Conservation (phyloP, 192 early-diverging fungal genomes). For the Kappamyces sp. region DNA sequence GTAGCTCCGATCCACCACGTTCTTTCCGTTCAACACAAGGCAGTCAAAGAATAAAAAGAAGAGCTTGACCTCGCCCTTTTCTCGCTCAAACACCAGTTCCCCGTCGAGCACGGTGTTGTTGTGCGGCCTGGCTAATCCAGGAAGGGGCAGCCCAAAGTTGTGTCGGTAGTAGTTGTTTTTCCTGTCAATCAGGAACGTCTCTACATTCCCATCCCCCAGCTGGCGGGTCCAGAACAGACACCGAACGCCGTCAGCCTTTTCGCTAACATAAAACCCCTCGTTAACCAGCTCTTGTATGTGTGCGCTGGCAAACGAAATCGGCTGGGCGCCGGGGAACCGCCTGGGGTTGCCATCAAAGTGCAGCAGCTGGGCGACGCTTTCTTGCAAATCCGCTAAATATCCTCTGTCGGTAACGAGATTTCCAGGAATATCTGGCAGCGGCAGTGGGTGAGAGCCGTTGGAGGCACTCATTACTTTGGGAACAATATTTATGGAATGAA, state of each 20-base stretch:
- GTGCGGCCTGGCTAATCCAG: conserved; percentile 35
- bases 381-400: too few relatives aligned
- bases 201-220: conserved; percentile 17
- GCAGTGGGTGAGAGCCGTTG: too few relatives aligned
- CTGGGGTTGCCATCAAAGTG: not conserved
- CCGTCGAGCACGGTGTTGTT: conserved; percentile 80
- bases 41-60: conserved; percentile 57
- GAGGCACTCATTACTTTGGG: too few relatives aligned
- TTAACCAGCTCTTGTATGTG: conserved; percentile 41
- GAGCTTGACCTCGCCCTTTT: conserved; percentile 40
- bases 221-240: conserved; percentile 37
- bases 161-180: conserved; percentile 77
- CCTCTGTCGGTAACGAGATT: too few relatives aligned
- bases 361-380: too few relatives aligned
- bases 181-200: conserved; percentile 65
- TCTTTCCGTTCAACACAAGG: conserved; percentile 51
- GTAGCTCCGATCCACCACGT: conserved; percentile 52
- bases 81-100: conserved; percentile 79
- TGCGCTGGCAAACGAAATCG: conserved; percentile 36
- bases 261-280: conserved; percentile 54
- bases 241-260: conserved; percentile 58
- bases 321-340: conserved; percentile 53
- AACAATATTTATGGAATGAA: too few relatives aligned
- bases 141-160: conserved; percentile 48
- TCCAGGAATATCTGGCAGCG: too few relatives aligned